phyloP scores from a whole-genome alignment of 225 moss, liverwort and hornwort species.

The Neckera pumila region DNA sequence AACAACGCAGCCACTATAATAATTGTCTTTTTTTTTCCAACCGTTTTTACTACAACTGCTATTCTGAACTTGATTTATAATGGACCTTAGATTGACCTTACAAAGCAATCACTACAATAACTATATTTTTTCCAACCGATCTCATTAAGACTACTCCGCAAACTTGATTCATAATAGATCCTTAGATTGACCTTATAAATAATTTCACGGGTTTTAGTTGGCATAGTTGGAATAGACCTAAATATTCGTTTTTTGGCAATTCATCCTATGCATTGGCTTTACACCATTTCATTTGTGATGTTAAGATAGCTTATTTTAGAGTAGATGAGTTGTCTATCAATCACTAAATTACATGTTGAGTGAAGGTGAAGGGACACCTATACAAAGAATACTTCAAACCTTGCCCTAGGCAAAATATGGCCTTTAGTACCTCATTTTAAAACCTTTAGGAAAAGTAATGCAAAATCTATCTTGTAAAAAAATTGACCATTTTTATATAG shows the following conservation, averaged over 20 bases:
- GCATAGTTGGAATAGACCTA: not conserved
- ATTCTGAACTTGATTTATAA: not conserved
- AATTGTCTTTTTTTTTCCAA: slow-evolving; percentile 7
- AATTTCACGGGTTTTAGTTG: not conserved
- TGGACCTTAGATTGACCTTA: not conserved
- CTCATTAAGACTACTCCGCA: not conserved
- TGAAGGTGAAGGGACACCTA: not conserved
- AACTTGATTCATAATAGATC: not conserved
- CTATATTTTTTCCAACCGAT: not conserved
- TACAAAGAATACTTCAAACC: too few relatives aligned
- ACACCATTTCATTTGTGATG: not conserved
- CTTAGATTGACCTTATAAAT: not conserved
- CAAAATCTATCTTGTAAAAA: not conserved
- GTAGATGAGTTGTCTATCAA: not conserved
- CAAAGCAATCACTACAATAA: not conserved
- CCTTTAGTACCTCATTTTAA: not conserved
- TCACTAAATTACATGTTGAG: not conserved
- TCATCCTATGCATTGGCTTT: not conserved
- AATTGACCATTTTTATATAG: accelerated
- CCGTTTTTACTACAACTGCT: not conserved
- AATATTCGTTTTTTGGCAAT: accelerated
- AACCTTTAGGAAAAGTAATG: not conserved
- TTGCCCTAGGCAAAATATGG: accelerated
- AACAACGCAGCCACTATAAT: not conserved
- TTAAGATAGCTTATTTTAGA: too few relatives aligned